phyloP scores from a whole-genome alignment of 257 asterid genomes.

The Apocynum venetum region DNA sequence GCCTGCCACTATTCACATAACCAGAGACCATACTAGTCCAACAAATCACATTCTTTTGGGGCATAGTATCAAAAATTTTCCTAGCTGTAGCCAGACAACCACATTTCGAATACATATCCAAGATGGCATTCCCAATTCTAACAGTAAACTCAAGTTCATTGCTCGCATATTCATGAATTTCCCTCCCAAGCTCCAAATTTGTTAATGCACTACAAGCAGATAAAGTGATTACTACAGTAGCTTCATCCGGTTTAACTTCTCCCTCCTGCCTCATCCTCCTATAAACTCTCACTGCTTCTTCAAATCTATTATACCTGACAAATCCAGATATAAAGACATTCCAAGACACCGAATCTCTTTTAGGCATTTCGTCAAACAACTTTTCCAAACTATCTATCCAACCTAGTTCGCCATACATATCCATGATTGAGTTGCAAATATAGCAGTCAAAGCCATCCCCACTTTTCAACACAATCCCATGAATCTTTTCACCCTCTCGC shows the following conservation, averaged over 20 bases:
- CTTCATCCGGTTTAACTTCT: slow-evolving; percentile 56
- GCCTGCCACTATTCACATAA: slow-evolving; percentile 43
- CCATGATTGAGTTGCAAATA: slow-evolving; percentile 63
- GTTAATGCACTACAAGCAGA: slow-evolving; percentile 71
- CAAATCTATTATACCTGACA: slow-evolving; percentile 47
- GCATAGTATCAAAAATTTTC: slow-evolving; percentile 54
- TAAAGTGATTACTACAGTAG: slow-evolving; percentile 71
- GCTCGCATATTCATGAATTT: slow-evolving; percentile 54
- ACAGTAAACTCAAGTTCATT: slow-evolving; percentile 44
- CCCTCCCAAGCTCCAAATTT: slow-evolving; percentile 61
- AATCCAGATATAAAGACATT: slow-evolving; percentile 61
- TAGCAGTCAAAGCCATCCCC: slow-evolving; percentile 60
- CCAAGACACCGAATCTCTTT: slow-evolving; percentile 67
- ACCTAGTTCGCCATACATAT: slow-evolving; percentile 61
- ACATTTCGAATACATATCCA: slow-evolving; percentile 90
- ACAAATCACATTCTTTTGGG: slow-evolving; percentile 59
- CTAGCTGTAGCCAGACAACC: slow-evolving; percentile 64
- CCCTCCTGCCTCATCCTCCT: slow-evolving; percentile 44
- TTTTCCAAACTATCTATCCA: slow-evolving; percentile 36
- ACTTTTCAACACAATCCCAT: slow-evolving; percentile 63
- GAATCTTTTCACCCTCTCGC: slow-evolving; percentile 63
- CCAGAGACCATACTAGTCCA: slow-evolving; percentile 87
- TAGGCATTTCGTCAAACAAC: slow-evolving; percentile 69
- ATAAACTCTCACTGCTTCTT: slow-evolving; percentile 58
- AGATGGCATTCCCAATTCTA: slow-evolving; percentile 60